phyloP scores from a whole-genome alignment of 176 grass and related monocot genomes.

The Bonia amplexicaulis region DNA sequence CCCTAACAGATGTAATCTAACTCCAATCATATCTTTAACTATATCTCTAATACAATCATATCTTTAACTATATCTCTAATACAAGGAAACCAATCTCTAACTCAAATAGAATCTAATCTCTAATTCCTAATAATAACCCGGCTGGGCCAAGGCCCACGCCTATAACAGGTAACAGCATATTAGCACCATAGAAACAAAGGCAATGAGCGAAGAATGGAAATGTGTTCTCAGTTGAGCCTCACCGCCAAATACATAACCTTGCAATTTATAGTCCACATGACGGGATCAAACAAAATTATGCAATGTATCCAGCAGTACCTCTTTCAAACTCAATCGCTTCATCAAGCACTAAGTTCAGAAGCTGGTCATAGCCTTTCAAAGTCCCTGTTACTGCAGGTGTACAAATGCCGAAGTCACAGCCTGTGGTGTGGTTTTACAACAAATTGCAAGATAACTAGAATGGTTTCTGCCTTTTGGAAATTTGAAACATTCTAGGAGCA shows the following conservation, averaged over 20 bases:
- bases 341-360: constrained; percentile 75
- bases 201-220: background rate
- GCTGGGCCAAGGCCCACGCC: no score
- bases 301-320: constrained; percentile 31
- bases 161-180: background rate
- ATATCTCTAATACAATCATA: no score
- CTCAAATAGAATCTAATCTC: no score
- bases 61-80: no score
- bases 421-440: background rate
- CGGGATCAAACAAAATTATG: background rate
- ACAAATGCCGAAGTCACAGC: constrained; percentile 1
- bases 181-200: background rate
- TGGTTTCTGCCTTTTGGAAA: background rate
- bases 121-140: no score
- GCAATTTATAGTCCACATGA: background rate
- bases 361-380: constrained; percentile 76
- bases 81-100: no score
- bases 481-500: background rate
- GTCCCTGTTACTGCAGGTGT: constrained; percentile 54
- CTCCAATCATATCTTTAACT: no score
- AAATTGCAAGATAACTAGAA: constrained; percentile 2
- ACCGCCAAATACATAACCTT: background rate
- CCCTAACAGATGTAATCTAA: no score
- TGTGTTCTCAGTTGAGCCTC: background rate
- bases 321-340: constrained; percentile 68